Conservation (phyloP, 2,329 filamentous ascomycete genomes). For the Alternaria infectoria region DNA sequence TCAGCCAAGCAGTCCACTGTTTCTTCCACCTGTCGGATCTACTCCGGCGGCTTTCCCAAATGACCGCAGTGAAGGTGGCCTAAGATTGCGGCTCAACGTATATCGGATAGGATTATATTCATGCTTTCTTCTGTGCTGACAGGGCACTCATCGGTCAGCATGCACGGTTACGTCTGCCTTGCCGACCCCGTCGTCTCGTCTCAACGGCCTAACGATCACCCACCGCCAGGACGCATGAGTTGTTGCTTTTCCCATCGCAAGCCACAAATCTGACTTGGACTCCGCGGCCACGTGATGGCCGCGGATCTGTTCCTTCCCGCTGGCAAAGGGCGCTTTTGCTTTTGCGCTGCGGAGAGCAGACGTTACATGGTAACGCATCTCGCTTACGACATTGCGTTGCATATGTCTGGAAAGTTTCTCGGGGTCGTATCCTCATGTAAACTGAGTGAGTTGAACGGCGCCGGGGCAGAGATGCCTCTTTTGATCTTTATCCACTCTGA, state of each 20-base stretch:
- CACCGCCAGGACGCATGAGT: neutral
- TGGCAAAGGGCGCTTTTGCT: neutral
- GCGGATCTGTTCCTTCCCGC: neutral
- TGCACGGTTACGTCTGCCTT: neutral
- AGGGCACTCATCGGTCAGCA: neutral
- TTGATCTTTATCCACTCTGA: neutral
- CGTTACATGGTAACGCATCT: neutral
- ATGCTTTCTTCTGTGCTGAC: conserved; percentile 2
- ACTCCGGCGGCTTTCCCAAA: neutral
- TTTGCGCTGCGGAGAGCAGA: neutral
- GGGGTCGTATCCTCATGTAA: neutral
- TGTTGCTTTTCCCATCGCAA: neutral
- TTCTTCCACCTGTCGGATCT: conserved; percentile 9
- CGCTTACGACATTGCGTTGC: neutral
- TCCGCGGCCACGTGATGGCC: neutral
- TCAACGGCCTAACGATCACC: neutral
- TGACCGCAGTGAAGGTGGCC: neutral
- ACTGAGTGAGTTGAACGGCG: neutral
- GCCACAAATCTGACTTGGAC: neutral
- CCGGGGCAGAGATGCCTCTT: conserved; percentile 1
- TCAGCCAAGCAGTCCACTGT: neutral
- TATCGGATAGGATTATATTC: neutral
- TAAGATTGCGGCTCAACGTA: conserved; percentile 6
- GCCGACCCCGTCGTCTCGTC: neutral
- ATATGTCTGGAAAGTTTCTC: neutral